Evolutionary conservation across 2,329 filamentous ascomycete genomes (phyloP), one percentile per base, ranked within the genome.

Genomic region (Verticillium nonalfalfae): DNA sequence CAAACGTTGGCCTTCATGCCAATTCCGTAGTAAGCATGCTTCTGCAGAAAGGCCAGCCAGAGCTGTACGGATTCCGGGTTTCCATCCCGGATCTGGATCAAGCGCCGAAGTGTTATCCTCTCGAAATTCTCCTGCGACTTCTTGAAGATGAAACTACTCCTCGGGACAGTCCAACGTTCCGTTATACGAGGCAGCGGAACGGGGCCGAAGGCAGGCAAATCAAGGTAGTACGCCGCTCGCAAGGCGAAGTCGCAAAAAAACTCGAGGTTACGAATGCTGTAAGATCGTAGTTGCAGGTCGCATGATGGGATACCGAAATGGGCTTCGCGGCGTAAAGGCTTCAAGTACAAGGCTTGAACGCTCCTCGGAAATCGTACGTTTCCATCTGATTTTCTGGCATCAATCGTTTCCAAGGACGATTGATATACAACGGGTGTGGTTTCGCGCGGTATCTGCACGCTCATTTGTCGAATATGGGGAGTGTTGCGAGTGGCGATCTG

Each of bases 1-100:
- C 90, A 99, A 58, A 98, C 85, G 73, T 99, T 97, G 59, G 95
- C 95, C 83, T 99, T 99, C 93, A 99, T 96, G 69, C 95, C 95
- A 50, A 98, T 89, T n/a, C 95, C 95, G 68, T 96, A 91, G 73
- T 95, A 96, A 52, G 93, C 91, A 72, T 97, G 90, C 77, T 96
- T 96, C 71, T 90, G 86, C 71, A 99, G 75, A 72, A 96, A 98
- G 0, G 92, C 93, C 62, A 99, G 79, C 95, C 95, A 99, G 34
- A 93, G 76, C 75, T 96, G 90, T 39, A 99, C 93, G 1, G 87
- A 89, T 73, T 97, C 91, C 0, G 93, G 88, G 70, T 97, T 84
- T 0, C 93, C 95, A 71, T 98, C 95, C 66, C 91, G 89, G 71
- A 99, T 95, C 76, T 97, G 93, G 59, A 99, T 93, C 69, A 97